phyloP scores from a whole-genome alignment of 306 rosid genomes.

The Sechiopsis laciniata region DNA sequence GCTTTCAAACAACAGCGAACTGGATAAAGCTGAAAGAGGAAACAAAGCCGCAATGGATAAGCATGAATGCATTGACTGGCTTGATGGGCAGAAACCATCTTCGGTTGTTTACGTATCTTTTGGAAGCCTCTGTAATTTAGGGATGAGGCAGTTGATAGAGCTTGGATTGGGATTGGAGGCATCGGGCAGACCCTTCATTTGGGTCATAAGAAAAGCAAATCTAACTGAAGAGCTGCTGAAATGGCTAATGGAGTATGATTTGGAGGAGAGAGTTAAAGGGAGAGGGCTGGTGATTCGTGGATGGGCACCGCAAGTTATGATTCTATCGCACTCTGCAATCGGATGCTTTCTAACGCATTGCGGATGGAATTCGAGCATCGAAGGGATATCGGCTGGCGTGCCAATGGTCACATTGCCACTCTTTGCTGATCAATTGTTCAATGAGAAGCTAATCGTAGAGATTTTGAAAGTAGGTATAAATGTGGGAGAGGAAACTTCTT shows the following conservation, averaged over 20 bases:
- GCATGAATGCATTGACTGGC: constrained; percentile 34
- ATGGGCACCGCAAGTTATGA: constrained; percentile 34
- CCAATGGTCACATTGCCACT: constrained; percentile 65
- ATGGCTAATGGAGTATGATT: constrained; percentile 15
- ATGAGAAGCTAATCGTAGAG: constrained; percentile 38
- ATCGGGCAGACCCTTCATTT: constrained; percentile 33
- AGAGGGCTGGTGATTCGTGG: constrained; percentile 25
- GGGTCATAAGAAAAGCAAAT: constrained; percentile 19
- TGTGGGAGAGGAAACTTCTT: constrained; percentile 36
- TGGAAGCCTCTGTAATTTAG: constrained; percentile 31
- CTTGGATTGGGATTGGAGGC: constrained; percentile 37
- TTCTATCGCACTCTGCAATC: constrained; percentile 29
- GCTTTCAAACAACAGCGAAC: constrained; percentile 28
- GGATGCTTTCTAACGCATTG: constrained; percentile 67
- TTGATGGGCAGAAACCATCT: constrained; percentile 30
- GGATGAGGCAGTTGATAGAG: constrained; percentile 24
- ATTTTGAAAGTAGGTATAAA: constrained; percentile 35
- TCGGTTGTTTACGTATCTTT: constrained; percentile 51
- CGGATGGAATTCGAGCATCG: constrained; percentile 66
- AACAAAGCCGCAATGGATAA: constrained; percentile 31
- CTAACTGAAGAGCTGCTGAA: constrained; percentile 27
- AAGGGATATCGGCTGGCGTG: constrained; percentile 46
- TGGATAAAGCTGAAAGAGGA: constrained; percentile 55
- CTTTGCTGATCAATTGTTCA: constrained; percentile 48
- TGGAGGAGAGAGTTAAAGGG: constrained; percentile 21